phyloP scores from a whole-genome alignment of 2,329 filamentous ascomycete genomes.

The Cytospora mali region DNA sequence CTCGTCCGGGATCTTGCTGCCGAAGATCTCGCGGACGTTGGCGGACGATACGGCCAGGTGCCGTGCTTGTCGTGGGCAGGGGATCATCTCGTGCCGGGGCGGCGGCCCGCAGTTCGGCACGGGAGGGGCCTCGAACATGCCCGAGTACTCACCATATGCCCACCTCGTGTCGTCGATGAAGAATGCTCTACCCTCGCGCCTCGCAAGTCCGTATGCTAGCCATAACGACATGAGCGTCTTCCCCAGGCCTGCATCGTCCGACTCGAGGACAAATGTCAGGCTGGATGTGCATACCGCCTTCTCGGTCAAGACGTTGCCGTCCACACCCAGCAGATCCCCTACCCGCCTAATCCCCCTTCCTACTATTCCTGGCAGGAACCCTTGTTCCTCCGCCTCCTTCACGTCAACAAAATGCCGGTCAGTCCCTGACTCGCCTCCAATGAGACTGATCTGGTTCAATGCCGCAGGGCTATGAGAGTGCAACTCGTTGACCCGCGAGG shows the following conservation, averaged over 20 bases:
- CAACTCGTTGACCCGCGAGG: conserved; percentile 57
- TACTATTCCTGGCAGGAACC: conserved; percentile 57
- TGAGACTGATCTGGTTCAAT: conserved; percentile 44
- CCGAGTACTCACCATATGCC: conserved; percentile 75
- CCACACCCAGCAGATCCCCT: conserved; percentile 50
- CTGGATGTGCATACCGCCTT: conserved; percentile 66
- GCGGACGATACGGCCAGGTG: conserved; percentile 75
- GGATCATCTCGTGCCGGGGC: conserved; percentile 73
- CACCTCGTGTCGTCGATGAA: conserved; percentile 85
- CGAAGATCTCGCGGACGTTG: conserved; percentile 67
- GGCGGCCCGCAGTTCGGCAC: conserved; percentile 69
- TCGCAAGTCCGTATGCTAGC: conserved; percentile 80
- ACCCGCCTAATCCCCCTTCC: conserved; percentile 37
- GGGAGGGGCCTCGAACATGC: conserved; percentile 72
- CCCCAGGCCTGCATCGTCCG: conserved; percentile 74
- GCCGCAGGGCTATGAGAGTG: conserved; percentile 43
- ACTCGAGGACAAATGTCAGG: conserved; percentile 78
- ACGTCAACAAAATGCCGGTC: conserved; percentile 77
- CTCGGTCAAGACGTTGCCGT: conserved; percentile 46
- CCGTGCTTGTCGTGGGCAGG: conserved; percentile 74
- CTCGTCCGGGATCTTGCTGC: conserved; percentile 40
- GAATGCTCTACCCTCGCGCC: conserved; percentile 73
- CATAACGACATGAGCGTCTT: conserved; percentile 77
- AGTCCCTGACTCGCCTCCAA: conserved; percentile 50
- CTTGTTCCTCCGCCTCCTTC: conserved; percentile 66